Base-by-base conservation (phyloP, 176 grass and related monocot species). In the Elymus sibiricus region DNA sequence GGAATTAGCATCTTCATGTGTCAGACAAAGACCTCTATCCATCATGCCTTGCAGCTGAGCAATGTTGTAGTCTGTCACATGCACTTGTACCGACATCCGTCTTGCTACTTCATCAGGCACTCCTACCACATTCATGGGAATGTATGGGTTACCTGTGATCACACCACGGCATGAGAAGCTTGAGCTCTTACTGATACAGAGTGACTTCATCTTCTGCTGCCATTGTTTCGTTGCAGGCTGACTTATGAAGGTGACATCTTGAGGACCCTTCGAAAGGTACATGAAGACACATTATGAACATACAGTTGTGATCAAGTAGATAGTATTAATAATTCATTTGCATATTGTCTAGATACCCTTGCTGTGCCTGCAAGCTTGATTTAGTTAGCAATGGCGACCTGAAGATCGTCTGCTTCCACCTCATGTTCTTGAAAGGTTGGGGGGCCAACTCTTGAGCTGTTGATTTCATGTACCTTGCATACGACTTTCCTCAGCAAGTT, bases 101-200 rank as follows among this genome's bases (percentile, higher is more conserved):
- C 76, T 79, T 55, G 89, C 92, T 62, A 94, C 37, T 85, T 91
- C 89, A 58, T 90, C 64, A 64, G 92, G 92, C 44, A 94, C 64
- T 25, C 89, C 92, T 59, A 91, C 79, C n/a, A 85, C 81, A 53
- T 89, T 82, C 22, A 94, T 24, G 16, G 70, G 77, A 61, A 94
- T 91, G 88, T 94, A 91, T 17, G 92, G 80, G 64, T 91, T 89
- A 59, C 89, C 92, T n/a, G 84, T 94, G 55, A 94, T 94, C 63
- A 91, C 89, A 56, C 58, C 86, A 51, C 87, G 89, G 7, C 65
- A 94, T 21, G 87, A 87, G 26, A 85, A 91, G 42, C 87, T 84
- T 85, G 92, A 94, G 14, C 89, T 86, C 77, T 94, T 94, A 43
- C 89, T 89, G 27, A 94, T 85, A 83, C 91, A 94, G 14, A 91